Percentiles rank a stretch among this genome's conserved stretches.
phyloP scores from a whole-genome alignment of 371 early-diverging fungal species.

The Mortierella polycephala region DNA sequence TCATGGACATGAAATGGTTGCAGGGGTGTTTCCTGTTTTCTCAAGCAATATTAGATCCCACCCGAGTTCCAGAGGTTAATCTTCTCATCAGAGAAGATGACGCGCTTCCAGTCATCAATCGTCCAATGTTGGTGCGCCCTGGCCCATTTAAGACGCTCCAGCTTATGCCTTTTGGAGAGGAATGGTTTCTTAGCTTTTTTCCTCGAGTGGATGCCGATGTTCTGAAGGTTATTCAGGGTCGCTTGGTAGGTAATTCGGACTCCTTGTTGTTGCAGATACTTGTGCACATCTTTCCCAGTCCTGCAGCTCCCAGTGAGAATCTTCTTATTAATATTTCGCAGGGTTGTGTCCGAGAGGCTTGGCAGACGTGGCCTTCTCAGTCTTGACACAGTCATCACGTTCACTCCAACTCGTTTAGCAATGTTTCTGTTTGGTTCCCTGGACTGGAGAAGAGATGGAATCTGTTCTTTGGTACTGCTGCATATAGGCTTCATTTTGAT shows the following conservation, averaged over 20 bases:
- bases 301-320: background rate
- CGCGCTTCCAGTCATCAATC: slow-evolving; percentile 35
- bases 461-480: background rate
- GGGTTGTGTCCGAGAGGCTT: background rate
- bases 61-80: slow-evolving; percentile 14
- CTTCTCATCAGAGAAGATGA: slow-evolving; percentile 49
- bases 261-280: background rate
- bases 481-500: slow-evolving; percentile 1
- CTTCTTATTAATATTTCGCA: background rate
- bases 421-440: background rate
- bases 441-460: slow-evolving; percentile 2
- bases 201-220: background rate
- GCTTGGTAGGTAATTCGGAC: background rate
- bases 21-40: too few species aligned
- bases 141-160: slow-evolving; percentile 18
- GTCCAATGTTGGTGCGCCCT: slow-evolving; percentile 31
- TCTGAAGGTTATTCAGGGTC: background rate
- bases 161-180: slow-evolving; percentile 11
- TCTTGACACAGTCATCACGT: slow-evolving; percentile 2
- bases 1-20: background rate
- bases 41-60: too few species aligned
- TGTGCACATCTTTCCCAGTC: background rate
- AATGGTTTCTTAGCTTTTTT: slow-evolving; percentile 12
- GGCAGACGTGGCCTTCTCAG: slow-evolving; percentile 3
- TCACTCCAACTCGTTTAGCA: slow-evolving; percentile 1